Base-by-base conservation (phyloP, 2,329 filamentous ascomycete genomes). In the Monilinia aucupariae region DNA sequence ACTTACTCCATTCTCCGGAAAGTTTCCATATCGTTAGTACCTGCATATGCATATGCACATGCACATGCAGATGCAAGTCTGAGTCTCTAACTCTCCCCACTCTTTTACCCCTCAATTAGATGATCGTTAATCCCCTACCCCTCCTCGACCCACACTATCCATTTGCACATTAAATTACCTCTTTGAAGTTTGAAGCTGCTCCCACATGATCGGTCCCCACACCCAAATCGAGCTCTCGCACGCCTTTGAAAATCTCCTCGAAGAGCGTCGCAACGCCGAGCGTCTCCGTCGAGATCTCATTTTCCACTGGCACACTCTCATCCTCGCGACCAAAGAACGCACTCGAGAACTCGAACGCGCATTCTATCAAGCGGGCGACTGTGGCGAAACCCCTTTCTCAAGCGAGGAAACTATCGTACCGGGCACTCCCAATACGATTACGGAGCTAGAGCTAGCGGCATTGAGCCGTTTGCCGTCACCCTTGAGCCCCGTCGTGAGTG, bases 1-100 rank as follows among this genome's bases (percentile, higher is more conserved):
- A 58, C 54, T 34, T 37, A 10, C n/a, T 37, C 48, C 54, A 48
- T 58, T 47, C 54, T 58, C 47, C 54, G 41, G 54, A 15, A 34
- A n/a, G 15, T 56, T 25, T 47, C n/a, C 8, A 47, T 47, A n/a
- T n/a, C n/a, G n/a, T n/a, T n/a, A 47, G 54, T 58, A 58, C 54
- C 27, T 47, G 54, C 54, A 58, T 47, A 37, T 58, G 54, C 54
- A 56, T 56, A 56, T 47, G 54, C 54, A 58, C 37, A 37, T 58
- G n/a, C n/a, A n/a, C n/a, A 47, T 56, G 54, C 54, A 56, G 47
- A 56, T 56, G 54, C 54, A 58, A 47, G 54, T 58, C 54, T 58
- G 30, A 48, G 50, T 37, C 32, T 39, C n/a, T 7, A 53, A 27
- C 22, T 37, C 39, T 58, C 54, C n/a, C 54, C 54, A 47, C 54